Evolutionary conservation across 148 eudicot genomes (phyloP).

Genomic region (Hydrangea macrophylla): DNA sequence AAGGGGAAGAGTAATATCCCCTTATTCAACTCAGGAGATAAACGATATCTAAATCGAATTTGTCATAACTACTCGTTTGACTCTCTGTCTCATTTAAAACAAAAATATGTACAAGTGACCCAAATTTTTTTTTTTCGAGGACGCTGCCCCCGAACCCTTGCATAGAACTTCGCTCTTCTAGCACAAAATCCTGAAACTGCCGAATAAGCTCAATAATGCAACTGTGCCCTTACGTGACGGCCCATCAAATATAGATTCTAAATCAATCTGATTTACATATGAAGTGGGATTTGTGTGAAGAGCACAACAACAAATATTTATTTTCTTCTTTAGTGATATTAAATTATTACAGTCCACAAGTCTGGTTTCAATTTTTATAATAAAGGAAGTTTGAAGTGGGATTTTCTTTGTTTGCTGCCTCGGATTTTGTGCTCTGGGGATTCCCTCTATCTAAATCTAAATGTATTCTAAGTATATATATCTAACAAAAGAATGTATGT

Average conservation of each 20-base stretch:
- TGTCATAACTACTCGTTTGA: no score
- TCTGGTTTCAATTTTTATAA: neutral
- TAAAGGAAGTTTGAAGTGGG: slow-evolving; percentile 43
- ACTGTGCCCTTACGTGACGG: slow-evolving; percentile 13
- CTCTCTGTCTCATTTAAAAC: no score
- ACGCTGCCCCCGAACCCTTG: no score
- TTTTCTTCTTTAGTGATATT: neutral
- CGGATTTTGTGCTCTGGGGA: slow-evolving; percentile 45
- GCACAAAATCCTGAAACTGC: no score
- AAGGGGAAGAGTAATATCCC: no score
- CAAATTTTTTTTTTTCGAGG: no score
- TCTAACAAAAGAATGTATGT: slow-evolving; percentile 10
- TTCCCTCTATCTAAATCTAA: slow-evolving; percentile 26
- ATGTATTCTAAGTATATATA: neutral
- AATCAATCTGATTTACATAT: neutral
- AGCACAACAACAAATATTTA: neutral
- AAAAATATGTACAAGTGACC: no score
- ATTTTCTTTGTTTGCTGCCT: slow-evolving; percentile 33
- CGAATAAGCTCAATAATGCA: slow-evolving; percentile 3
- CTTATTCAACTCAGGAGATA: no score
- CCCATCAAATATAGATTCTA: slow-evolving; percentile 7
- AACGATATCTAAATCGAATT: no score
- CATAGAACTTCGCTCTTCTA: no score
- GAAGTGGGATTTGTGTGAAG: slow-evolving; percentile 1
- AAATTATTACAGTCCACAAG: neutral